A percentile compares a stretch with the other conserved stretches of the same genome.
Evolutionary conservation across 2,329 filamentous ascomycete genomes (phyloP).

Genomic region (Colletotrichum australisinense): DNA sequence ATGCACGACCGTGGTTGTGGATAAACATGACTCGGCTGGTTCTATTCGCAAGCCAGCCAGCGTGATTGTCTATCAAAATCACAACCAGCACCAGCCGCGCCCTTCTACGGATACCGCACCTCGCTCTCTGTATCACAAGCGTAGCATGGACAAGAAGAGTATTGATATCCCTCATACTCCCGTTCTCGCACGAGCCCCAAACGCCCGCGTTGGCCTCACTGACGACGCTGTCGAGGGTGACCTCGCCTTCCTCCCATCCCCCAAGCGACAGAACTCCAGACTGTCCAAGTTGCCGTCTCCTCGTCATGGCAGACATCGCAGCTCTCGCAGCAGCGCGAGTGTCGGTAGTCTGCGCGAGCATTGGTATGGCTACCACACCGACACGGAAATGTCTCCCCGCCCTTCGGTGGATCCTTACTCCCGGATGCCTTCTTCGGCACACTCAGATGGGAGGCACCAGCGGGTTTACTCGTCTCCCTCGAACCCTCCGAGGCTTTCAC

Average conservation of each 20-base stretch:
- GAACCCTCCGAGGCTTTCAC: constrained; percentile 55
- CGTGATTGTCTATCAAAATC: constrained; percentile 64
- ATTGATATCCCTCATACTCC: constrained; percentile 60
- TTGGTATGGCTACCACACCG: constrained; percentile 51
- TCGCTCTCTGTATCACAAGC: constrained; percentile 26
- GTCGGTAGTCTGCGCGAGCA: constrained; percentile 53
- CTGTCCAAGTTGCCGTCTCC: constrained; percentile 60
- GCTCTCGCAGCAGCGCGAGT: constrained; percentile 59
- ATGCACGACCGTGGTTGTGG: constrained; percentile 40
- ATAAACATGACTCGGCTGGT: constrained; percentile 49
- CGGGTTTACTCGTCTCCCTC: constrained; percentile 57
- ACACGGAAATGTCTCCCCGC: constrained; percentile 48
- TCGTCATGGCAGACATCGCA: constrained; percentile 53
- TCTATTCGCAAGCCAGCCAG: constrained; percentile 59
- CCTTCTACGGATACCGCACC: constrained; percentile 21
- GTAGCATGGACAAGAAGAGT: constrained; percentile 50
- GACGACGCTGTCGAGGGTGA: constrained; percentile 71
- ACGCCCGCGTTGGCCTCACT: constrained; percentile 71
- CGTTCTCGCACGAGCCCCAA: constrained; percentile 69
- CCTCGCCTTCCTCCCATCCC: constrained; percentile 65
- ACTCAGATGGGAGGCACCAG: constrained; percentile 44
- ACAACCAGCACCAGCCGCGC: constrained; percentile 27
- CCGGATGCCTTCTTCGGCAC: constrained; percentile 32
- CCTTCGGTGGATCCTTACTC: constrained; percentile 46
- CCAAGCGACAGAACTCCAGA: constrained; percentile 65